phyloP scores from a whole-genome alignment of 257 asterid genomes.

The Plantago major region DNA sequence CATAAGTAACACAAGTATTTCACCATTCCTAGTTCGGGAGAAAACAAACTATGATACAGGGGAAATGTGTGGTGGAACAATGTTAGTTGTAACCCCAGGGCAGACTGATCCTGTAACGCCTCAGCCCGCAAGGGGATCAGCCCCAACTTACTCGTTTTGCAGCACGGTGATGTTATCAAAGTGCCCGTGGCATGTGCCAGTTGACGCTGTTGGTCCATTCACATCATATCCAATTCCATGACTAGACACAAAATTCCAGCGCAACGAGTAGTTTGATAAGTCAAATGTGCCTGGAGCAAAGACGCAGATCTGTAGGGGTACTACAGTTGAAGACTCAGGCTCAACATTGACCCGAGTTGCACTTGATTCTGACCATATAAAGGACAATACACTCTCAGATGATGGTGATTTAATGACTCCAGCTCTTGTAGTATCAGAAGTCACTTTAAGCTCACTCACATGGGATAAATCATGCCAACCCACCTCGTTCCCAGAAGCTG shows the following conservation, averaged over 20 bases:
- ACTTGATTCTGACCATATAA: conserved; percentile 84
- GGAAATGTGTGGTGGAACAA: too few relatives aligned
- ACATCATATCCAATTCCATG: conserved; percentile 20
- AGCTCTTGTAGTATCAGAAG: conserved; percentile 41
- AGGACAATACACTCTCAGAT: conserved; percentile 47
- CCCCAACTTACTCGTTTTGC: conserved; percentile 45
- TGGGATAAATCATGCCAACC: conserved; percentile 76
- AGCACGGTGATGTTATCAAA: conserved; percentile 65
- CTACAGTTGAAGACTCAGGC: conserved; percentile 51
- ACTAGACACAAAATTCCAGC: conserved; percentile 45
- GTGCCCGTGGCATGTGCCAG: conserved; percentile 68
- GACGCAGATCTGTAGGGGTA: conserved; percentile 63
- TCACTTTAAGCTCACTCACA: conserved; percentile 40
- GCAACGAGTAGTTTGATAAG: conserved; percentile 72
- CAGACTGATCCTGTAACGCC: too few relatives aligned
- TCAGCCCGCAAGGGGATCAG: background rate
- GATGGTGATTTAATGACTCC: conserved; percentile 35
- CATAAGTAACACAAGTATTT: too few relatives aligned
- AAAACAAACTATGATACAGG: too few relatives aligned
- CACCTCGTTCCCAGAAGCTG: conserved; percentile 55
- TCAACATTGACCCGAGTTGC: conserved; percentile 54
- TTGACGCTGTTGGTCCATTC: conserved; percentile 31
- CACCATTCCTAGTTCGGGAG: too few relatives aligned
- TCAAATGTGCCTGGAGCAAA: conserved; percentile 87
- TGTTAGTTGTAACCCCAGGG: too few relatives aligned